Evolutionary conservation across 345 rosid genomes (phyloP).

Genomic region (Boechera retrofracta): DNA sequence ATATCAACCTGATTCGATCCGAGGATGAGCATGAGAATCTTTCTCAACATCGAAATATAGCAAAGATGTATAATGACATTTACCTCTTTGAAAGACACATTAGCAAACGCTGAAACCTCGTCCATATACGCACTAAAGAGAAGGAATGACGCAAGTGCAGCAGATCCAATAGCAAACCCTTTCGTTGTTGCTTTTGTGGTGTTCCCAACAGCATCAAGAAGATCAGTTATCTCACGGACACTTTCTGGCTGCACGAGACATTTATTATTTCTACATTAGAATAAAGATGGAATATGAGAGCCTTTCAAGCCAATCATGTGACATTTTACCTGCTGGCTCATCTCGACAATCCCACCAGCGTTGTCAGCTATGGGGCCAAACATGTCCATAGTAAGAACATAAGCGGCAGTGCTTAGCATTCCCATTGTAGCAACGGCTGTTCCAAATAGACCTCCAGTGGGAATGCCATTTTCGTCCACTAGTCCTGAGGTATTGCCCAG

Average conservation of each 20-base stretch:
- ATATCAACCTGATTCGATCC: conserved; percentile 78
- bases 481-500: conserved; percentile 93
- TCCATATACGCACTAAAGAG: conserved; percentile 99
- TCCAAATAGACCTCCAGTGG: conserved; percentile 97
- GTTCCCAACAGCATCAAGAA: conserved; percentile 99
- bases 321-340: conserved; percentile 94
- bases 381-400: conserved; percentile 99
- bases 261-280: conserved; percentile 19
- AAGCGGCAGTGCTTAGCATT: conserved; percentile 99
- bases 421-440: conserved; percentile 99
- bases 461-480: conserved; percentile 81
- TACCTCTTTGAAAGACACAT: conserved; percentile 81
- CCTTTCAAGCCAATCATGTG: background rate
- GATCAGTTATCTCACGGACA: conserved; percentile 95
- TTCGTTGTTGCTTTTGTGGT: conserved; percentile 99
- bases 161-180: conserved; percentile 99
- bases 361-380: conserved; percentile 99
- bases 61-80: conserved; percentile 15
- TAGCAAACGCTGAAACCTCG: conserved; percentile 90
- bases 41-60: conserved; percentile 8
- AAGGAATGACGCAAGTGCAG: conserved; percentile 99
- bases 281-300: background rate
- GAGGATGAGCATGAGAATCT: conserved; percentile 28
- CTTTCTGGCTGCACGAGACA: conserved; percentile 77
- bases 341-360: conserved; percentile 99